phyloP scores from a whole-genome alignment of 306 rosid species.

The Boehmeria nivea region DNA sequence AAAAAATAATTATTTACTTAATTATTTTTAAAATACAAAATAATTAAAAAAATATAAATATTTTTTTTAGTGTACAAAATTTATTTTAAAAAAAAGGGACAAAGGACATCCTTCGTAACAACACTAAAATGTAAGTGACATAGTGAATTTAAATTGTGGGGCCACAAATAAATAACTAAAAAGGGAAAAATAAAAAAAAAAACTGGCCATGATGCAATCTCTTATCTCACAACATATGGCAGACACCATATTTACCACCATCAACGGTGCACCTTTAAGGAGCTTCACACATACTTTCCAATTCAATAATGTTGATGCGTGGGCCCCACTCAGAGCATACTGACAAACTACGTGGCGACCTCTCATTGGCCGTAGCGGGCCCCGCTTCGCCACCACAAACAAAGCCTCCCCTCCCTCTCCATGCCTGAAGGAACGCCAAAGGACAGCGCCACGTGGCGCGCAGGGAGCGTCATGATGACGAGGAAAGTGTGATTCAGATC shows the following conservation, averaged over 20 bases:
- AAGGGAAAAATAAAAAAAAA: no score
- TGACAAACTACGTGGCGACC: conserved; percentile 30
- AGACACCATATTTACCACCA: conserved; percentile 77
- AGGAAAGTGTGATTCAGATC: conserved; percentile 29
- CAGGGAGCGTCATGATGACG: conserved; percentile 55
- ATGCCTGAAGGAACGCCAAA: conserved; percentile 41
- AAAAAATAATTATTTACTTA: no score
- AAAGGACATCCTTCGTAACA: no score
- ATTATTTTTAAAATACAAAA: no score
- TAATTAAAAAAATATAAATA: no score
- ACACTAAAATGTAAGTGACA: no score
- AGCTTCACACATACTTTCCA: not conserved
- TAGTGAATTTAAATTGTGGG: not conserved
- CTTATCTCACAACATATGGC: conserved; percentile 47
- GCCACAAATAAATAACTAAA: no score
- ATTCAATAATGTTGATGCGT: conserved; percentile 10
- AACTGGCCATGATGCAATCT: conserved; percentile 39
- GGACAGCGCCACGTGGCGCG: conserved; percentile 50
- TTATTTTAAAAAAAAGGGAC: not conserved
- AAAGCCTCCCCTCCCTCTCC: conserved; percentile 22
- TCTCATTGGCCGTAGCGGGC: not conserved
- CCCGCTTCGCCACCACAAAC: conserved; percentile 24
- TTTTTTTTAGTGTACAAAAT: not conserved
- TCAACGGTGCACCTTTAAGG: conserved; percentile 53
- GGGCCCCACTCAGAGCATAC: conserved; percentile 33